phyloP scores from a whole-genome alignment of 495 filamentous ascomycete species.

The Daldinia bambusicola region DNA sequence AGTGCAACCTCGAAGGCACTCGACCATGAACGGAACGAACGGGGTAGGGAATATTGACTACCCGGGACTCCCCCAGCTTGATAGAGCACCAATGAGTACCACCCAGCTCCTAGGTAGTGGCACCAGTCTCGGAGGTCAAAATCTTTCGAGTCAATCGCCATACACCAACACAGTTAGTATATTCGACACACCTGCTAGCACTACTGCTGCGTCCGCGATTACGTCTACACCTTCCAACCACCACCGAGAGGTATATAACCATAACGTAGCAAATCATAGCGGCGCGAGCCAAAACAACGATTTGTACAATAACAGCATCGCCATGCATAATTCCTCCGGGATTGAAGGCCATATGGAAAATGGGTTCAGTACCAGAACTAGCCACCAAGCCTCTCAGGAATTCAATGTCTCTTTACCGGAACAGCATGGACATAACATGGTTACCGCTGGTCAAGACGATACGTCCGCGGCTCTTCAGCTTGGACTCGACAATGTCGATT shows the following conservation, averaged over 20 bases:
- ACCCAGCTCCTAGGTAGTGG: constrained; percentile 24
- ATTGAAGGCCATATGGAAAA: constrained; percentile 22
- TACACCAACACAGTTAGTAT: constrained; percentile 18
- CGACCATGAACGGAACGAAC: constrained; percentile 14
- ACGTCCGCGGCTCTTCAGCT: constrained; percentile 17
- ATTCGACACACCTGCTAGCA: constrained; percentile 21
- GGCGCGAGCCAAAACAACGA: constrained; percentile 9
- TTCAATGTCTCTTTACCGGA: constrained; percentile 20
- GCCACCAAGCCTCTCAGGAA: neutral
- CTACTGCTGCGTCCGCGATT: neutral
- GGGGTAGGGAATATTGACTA: constrained; percentile 16
- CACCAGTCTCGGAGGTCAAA: constrained; percentile 7
- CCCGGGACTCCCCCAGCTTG: neutral
- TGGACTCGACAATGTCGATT: constrained; percentile 12
- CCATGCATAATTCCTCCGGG: neutral
- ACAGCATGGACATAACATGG: neutral
- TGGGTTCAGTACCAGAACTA: constrained; percentile 4
- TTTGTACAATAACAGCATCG: constrained; percentile 4
- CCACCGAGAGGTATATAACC: constrained; percentile 5
- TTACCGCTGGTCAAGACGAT: constrained; percentile 17
- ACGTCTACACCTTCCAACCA: neutral
- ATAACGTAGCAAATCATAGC: neutral
- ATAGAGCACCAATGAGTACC: constrained; percentile 12
- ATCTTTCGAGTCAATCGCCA: constrained; percentile 9
- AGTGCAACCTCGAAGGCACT: constrained; percentile 5